Percentiles rank a stretch among this genome's conserved stretches.
These are phyloP conservation scores for Yarrowia sp. DNA, from an alignment of 805 yeast species.

Conservation along the genomic window DNA sequence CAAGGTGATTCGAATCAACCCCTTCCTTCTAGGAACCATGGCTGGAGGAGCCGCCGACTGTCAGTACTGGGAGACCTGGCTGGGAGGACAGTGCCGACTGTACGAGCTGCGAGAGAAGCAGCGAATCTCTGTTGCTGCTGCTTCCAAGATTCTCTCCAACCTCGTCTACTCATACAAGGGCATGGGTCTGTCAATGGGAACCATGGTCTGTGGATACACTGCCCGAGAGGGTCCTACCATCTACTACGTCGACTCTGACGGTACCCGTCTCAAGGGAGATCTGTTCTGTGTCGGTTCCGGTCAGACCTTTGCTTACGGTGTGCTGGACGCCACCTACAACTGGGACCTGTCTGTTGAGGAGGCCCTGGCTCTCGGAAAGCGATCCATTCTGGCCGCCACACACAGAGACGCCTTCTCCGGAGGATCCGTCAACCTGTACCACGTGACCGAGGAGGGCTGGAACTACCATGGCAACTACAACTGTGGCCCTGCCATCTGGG, in stretches of 20 bases:
- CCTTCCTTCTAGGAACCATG: conserved; percentile 92
- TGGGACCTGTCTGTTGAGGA: conserved; percentile 94
- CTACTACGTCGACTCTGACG: conserved; percentile 95
- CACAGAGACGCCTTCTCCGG: conserved; percentile 99
- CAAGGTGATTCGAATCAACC: conserved; percentile 95
- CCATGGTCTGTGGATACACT: conserved; percentile 97
- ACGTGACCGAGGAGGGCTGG: conserved; percentile 94
- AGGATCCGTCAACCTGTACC: conserved; percentile 91
- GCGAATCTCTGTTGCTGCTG: conserved; percentile 94
- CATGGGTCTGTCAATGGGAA: conserved; percentile 98
- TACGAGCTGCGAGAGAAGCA: conserved; percentile 94
- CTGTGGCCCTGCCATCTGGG: conserved; percentile 90
- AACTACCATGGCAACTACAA: conserved; percentile 91
- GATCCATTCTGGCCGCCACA: conserved; percentile 95
- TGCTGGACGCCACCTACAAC: conserved; percentile 82
- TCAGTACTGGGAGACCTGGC: conserved; percentile 99
- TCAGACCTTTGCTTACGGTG: conserved; percentile 99
- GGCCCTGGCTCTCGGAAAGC: conserved; percentile 88
- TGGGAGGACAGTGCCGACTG: conserved; percentile 92
- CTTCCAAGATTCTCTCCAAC: conserved; percentile 88
- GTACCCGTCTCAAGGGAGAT: conserved; percentile 92
- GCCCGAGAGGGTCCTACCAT: conserved; percentile 93
- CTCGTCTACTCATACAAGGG: conserved; percentile 93
- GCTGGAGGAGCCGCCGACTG: conserved; percentile 99
- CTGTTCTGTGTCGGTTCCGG: conserved; percentile 98